A percentile compares a stretch with the other conserved stretches of the same genome.
Evolutionary conservation across 2,329 filamentous ascomycete genomes (phyloP).

Genomic region (Fusarium anguioides): DNA sequence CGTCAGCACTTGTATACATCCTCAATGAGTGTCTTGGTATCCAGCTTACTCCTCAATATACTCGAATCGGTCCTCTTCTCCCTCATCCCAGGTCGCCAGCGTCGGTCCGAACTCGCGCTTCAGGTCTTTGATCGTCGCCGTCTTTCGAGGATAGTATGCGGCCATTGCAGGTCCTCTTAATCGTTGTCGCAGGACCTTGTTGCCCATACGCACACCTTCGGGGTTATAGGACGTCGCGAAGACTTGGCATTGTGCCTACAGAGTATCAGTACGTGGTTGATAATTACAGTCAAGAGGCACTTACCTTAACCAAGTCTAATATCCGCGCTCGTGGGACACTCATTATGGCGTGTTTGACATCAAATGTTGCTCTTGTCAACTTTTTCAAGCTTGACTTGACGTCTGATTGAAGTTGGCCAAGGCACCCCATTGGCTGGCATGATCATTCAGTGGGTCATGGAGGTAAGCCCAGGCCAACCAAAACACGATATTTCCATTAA

Average conservation of each 20-base stretch:
- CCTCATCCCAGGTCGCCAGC: slow-evolving; percentile 77
- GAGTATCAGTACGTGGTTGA: slow-evolving; percentile 36
- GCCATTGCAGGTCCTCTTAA: slow-evolving; percentile 84
- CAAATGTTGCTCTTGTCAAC: slow-evolving; percentile 35
- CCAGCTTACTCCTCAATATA: slow-evolving; percentile 71
- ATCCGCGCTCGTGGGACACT: slow-evolving; percentile 71
- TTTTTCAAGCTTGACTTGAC: slow-evolving; percentile 48
- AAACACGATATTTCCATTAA: no score
- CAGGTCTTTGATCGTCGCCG: slow-evolving; percentile 78
- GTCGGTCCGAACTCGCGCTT: slow-evolving; percentile 75
- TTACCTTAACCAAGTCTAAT: slow-evolving; percentile 83
- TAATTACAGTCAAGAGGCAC: not conserved
- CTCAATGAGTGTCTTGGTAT: not conserved
- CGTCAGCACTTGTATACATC: slow-evolving; percentile 45
- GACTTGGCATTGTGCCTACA: slow-evolving; percentile 86
- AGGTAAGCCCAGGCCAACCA: not conserved
- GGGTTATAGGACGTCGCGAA: slow-evolving; percentile 95
- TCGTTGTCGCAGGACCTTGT: slow-evolving; percentile 90
- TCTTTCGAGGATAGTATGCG: slow-evolving; percentile 86
- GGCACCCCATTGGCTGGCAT: slow-evolving; percentile 34
- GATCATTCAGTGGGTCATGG: not conserved
- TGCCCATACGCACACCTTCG: slow-evolving; percentile 81
- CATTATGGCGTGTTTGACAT: slow-evolving; percentile 60
- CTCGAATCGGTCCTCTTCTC: slow-evolving; percentile 83
- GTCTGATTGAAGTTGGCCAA: slow-evolving; percentile 35